Conservation (phyloP, 2,329 filamentous ascomycete genomes). For the Trichophaea hybrida region DNA sequence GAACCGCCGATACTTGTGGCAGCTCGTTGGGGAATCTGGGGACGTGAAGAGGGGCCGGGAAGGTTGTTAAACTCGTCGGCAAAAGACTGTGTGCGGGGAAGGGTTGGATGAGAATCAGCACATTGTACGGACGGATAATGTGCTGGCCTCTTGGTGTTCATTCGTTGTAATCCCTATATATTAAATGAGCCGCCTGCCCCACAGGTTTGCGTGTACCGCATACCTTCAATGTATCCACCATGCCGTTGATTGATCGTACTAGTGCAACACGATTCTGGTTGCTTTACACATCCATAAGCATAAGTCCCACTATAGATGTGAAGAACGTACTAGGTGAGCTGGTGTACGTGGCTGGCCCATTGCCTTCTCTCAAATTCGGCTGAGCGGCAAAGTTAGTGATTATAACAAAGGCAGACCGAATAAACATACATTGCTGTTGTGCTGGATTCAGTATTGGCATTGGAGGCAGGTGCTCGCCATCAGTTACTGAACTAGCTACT, state of each 20-base stretch:
- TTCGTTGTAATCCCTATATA: constrained; percentile 54
- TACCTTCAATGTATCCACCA: constrained; percentile 62
- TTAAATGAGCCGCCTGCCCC: constrained; percentile 2
- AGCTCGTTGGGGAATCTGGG: constrained; percentile 48
- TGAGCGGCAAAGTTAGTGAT: not conserved
- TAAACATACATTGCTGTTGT: constrained; percentile 4
- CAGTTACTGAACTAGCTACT: constrained; percentile 56
- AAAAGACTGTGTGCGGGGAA: constrained; percentile 42
- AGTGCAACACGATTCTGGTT: constrained; percentile 81
- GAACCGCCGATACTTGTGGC: constrained; percentile 50
- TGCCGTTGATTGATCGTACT: constrained; percentile 73
- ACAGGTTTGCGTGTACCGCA: not conserved
- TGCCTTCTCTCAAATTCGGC: constrained; percentile 35
- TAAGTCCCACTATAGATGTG: constrained; percentile 10
- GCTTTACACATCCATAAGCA: constrained; percentile 29
- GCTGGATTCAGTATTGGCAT: constrained; percentile 12
- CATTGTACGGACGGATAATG: constrained; percentile 79
- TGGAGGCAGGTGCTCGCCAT: constrained; percentile 35
- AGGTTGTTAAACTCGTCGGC: constrained; percentile 36
- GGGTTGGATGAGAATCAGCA: constrained; percentile 35
- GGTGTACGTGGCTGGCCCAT: constrained; percentile 72
- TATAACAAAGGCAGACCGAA: constrained; percentile 9
- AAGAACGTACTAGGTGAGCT: constrained; percentile 58
- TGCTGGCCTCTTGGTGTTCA: constrained; percentile 84
- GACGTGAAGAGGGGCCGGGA: constrained; percentile 34